phyloP scores from a whole-genome alignment of 495 filamentous ascomycete species.

The Penicillium robsamsonii region DNA sequence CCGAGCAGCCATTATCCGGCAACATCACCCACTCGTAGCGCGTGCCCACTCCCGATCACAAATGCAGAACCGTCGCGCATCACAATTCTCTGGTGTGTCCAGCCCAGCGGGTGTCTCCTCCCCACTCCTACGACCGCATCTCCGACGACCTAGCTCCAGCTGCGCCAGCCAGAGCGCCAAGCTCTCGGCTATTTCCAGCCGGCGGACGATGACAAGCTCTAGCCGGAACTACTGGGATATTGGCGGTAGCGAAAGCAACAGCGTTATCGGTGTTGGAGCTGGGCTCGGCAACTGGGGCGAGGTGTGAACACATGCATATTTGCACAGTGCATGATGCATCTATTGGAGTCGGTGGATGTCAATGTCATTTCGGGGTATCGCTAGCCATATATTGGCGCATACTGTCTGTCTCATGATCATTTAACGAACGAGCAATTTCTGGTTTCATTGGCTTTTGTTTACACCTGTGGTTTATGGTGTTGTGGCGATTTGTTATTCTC shows the following conservation, averaged over 20 bases:
- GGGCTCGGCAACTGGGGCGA: conserved; percentile 77
- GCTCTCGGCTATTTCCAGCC: conserved; percentile 56
- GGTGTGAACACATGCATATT: conserved; percentile 38
- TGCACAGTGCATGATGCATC: background rate
- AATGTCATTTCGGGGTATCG: background rate
- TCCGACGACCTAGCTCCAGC: conserved; percentile 60
- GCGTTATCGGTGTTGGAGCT: conserved; percentile 57
- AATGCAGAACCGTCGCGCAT: conserved; percentile 52
- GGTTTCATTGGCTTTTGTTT: conserved; percentile 3
- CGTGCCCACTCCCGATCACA: conserved; percentile 47
- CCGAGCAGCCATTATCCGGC: conserved; percentile 76
- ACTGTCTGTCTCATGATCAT: background rate
- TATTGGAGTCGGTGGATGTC: background rate
- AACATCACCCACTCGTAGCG: conserved; percentile 79
- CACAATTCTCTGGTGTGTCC: conserved; percentile 44
- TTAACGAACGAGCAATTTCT: conserved; percentile 1
- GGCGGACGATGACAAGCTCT: conserved; percentile 53
- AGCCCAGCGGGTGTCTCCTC: conserved; percentile 45
- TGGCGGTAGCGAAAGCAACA: conserved; percentile 72
- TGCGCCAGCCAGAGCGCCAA: conserved; percentile 80
- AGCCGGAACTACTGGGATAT: conserved; percentile 86
- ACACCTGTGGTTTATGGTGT: background rate
- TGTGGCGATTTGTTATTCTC: conserved; percentile 4
- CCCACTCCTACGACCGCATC: conserved; percentile 35
- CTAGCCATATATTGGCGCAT: background rate